Conservation (phyloP, 1,139 yeast species). For the Yamadazyma dushanensis region DNA sequence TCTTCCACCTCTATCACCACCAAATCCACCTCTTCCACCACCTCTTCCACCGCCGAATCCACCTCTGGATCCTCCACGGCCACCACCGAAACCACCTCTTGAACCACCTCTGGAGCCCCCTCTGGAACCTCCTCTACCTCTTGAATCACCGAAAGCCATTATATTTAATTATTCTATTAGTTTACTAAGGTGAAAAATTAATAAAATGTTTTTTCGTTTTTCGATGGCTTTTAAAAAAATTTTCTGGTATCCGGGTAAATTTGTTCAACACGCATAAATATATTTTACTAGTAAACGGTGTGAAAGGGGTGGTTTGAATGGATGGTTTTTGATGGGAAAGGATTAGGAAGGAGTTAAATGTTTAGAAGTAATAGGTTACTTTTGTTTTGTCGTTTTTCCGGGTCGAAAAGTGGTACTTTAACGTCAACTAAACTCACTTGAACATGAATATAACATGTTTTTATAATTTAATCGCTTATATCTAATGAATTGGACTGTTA, state of each 20-base stretch:
- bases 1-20: conserved; percentile 31
- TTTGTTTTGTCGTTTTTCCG: not conserved
- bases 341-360: too few relatives aligned
- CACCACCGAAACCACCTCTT: conserved; percentile 28
- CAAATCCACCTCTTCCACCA: conserved; percentile 36
- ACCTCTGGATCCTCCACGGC: conserved; percentile 34
- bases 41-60: conserved; percentile 44
- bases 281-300: conserved; percentile 6
- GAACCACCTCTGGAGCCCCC: conserved; percentile 44
- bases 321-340: not conserved
- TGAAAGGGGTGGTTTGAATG: not conserved
- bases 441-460: not conserved
- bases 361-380: too few relatives aligned
- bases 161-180: conserved; percentile 9
- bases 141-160: conserved; percentile 37
- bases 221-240: conserved; percentile 14
- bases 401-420: not conserved
- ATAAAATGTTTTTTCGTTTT: conserved; percentile 8
- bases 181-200: conserved; percentile 2
- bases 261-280: conserved; percentile 12
- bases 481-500: not conserved
- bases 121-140: conserved; percentile 51
- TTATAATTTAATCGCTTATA: too few relatives aligned
- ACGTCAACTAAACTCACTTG: not conserved
- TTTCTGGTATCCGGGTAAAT: conserved; percentile 22